These are phyloP conservation scores for Boechera stricta DNA, from an alignment of 345 rosid species.

Conservation along the genomic window DNA sequence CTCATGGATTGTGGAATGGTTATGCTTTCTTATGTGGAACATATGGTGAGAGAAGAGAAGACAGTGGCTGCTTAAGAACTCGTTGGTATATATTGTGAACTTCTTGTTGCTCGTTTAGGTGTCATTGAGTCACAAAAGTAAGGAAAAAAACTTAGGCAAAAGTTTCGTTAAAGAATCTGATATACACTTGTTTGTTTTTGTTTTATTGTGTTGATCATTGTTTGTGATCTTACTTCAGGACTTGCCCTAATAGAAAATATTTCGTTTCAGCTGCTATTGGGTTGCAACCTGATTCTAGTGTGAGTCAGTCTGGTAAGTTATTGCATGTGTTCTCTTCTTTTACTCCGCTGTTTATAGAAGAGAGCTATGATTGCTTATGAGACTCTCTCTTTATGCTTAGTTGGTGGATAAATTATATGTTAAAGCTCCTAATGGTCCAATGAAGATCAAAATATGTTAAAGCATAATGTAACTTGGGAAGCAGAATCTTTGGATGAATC, in stretches of 20 bases:
- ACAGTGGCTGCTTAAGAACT: conserved; percentile 82
- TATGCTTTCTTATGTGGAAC: conserved; percentile 68
- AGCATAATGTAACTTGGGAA: too few relatives aligned
- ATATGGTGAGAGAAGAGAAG: conserved; percentile 92
- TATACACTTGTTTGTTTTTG: neutral
- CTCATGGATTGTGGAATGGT: conserved; percentile 3
- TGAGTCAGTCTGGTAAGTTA: conserved; percentile 74
- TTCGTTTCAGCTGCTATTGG: conserved; percentile 75
- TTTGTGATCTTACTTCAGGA: conserved; percentile 48
- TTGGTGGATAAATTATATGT: conserved; percentile 82
- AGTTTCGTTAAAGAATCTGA: neutral
- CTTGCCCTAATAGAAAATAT: conserved; percentile 81
- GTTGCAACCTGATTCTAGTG: conserved; percentile 85
- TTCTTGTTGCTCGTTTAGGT: conserved; percentile 72
- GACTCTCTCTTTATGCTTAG: conserved; percentile 46
- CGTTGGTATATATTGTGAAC: conserved; percentile 79
- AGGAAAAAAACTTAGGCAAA: conserved; percentile 12
- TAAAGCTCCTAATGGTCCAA: conserved; percentile 82
- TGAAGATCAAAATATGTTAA: conserved; percentile 73
- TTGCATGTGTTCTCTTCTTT: neutral
- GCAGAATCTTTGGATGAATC: conserved; percentile 66
- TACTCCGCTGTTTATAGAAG: conserved; percentile 1
- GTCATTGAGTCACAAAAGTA: conserved; percentile 90
- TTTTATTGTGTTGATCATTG: conserved; percentile 9
- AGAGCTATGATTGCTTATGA: conserved; percentile 23